These are phyloP conservation scores for Aspergillus brunneoviolaceus DNA, from an alignment of 2,329 filamentous ascomycete genomes.

Conservation along the genomic window DNA sequence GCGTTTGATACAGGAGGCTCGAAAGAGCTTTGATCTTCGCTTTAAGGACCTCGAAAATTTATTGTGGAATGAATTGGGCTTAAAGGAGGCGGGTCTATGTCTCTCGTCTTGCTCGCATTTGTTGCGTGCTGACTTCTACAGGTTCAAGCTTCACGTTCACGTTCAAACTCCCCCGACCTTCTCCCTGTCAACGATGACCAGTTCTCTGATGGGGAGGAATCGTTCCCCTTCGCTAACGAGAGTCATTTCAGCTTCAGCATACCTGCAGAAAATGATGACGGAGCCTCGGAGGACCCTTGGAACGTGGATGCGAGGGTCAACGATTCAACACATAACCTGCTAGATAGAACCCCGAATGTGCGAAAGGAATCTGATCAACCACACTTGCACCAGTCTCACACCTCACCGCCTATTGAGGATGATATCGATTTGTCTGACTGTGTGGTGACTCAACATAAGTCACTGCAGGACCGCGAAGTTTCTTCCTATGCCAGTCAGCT, in stretches of 20 bases:
- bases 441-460: background rate
- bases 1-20: background rate
- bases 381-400: background rate
- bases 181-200: background rate
- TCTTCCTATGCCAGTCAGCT: background rate
- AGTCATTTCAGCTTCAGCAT: background rate
- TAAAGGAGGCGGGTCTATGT: background rate
- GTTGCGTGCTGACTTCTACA: background rate
- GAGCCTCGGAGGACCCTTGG: background rate
- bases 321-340: background rate
- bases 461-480: background rate
- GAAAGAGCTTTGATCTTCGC: background rate
- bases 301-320: background rate
- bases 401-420: background rate
- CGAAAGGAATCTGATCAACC: background rate
- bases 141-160: background rate
- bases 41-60: background rate
- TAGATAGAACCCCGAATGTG: background rate
- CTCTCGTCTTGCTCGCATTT: background rate
- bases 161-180: background rate
- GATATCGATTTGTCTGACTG: background rate
- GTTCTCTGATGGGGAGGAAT: background rate
- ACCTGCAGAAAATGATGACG: background rate
- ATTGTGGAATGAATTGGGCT: background rate
- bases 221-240: background rate